These are phyloP conservation scores for Diplocarpon rosae DNA, from an alignment of 2,329 filamentous ascomycete genomes.

Conservation along the genomic window DNA sequence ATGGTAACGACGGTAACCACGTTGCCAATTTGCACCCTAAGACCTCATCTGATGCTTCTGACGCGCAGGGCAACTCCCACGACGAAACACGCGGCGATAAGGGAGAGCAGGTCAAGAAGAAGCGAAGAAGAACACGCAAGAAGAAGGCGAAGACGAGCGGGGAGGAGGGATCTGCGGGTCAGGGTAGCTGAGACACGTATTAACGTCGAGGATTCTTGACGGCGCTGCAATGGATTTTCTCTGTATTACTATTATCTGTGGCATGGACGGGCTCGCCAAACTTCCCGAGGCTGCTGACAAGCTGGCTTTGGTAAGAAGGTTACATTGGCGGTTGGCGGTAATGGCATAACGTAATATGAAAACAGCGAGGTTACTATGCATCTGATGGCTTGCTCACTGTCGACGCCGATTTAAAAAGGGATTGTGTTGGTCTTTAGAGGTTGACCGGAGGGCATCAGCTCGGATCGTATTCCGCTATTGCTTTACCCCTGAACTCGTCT, in stretches of 20 bases:
- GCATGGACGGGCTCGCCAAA: too few species aligned
- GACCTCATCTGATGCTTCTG: constrained; percentile 1
- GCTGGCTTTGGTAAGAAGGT: too few species aligned
- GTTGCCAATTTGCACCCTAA: not conserved
- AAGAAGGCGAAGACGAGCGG: constrained; percentile 18
- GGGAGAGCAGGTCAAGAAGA: constrained; percentile 21
- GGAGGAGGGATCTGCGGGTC: constrained; percentile 9
- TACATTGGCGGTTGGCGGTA: too few species aligned
- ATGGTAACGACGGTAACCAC: not conserved
- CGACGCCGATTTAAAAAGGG: too few species aligned
- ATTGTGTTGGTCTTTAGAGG: too few species aligned
- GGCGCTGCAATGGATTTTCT: not conserved
- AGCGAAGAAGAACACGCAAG: constrained; percentile 20
- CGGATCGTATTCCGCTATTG: too few species aligned
- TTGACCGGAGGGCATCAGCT: too few species aligned
- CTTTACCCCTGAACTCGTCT: not conserved
- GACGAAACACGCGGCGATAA: constrained; percentile 6
- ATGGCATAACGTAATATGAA: too few species aligned
- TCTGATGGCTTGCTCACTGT: too few species aligned
- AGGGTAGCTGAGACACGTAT: not conserved
- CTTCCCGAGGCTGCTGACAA: too few species aligned
- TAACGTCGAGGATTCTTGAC: not conserved
- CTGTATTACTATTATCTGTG: not conserved
- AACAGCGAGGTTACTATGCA: too few species aligned
- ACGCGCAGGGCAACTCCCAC: not conserved